phyloP scores from a whole-genome alignment of 306 rosid genomes.

The Senna siamea region DNA sequence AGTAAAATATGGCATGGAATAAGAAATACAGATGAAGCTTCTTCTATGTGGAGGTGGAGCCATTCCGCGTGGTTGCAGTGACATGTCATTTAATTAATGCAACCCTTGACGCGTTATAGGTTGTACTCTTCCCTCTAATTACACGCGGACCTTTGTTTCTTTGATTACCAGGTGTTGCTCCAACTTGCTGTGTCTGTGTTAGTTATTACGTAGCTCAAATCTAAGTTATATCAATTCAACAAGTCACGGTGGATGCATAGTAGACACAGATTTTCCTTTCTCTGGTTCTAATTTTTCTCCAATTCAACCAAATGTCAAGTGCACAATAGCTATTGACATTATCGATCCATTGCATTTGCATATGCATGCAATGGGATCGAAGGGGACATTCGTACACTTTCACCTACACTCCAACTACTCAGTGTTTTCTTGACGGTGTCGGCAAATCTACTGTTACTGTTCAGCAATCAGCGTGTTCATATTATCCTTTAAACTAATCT shows the following conservation, averaged over 20 bases:
- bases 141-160: slow-evolving; percentile 43
- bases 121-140: not conserved
- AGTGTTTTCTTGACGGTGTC: slow-evolving; percentile 51
- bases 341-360: too few species aligned
- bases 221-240: too few species aligned
- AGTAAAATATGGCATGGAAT: too few species aligned
- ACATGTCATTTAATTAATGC: slow-evolving; percentile 43
- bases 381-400: slow-evolving; percentile 21
- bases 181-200: too few species aligned
- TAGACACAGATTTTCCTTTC: too few species aligned
- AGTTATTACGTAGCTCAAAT: too few species aligned
- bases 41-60: not conserved
- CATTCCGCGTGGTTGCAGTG: slow-evolving; percentile 29
- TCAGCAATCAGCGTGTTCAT: slow-evolving; percentile 2
- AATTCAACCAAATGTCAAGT: too few species aligned
- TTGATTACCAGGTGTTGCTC: too few species aligned
- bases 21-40: slow-evolving; percentile 42
- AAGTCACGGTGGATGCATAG: too few species aligned
- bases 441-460: slow-evolving; percentile 17
- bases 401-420: slow-evolving; percentile 1
- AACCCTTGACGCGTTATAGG: slow-evolving; percentile 48
- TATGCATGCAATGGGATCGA: too few species aligned
- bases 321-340: too few species aligned
- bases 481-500: not conserved
- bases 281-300: too few species aligned